Evolutionary conservation across 352 stramenopile genomes (phyloP), one percentile per base, ranked within the genome.

Genomic region (Globisporangium yorkense): DNA sequence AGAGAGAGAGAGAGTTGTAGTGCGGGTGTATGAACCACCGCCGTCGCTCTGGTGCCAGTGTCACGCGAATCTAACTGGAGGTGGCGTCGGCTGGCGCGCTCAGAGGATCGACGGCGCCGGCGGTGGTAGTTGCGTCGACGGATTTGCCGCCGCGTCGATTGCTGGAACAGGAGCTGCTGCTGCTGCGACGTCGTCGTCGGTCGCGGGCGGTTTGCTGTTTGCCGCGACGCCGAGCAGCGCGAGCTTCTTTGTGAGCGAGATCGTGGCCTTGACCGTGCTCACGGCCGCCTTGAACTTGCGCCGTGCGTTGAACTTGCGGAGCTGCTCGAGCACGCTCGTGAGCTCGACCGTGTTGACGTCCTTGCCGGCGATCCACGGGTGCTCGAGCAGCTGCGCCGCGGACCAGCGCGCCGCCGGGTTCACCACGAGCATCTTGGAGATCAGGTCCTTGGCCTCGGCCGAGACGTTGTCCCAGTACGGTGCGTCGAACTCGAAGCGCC

Each of bases 281-380:
- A 98, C 84, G 2, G 91, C 91, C 33, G 87, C 88, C 68, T 96
- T 96, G 72, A 98, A 96, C 71, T 97, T 97, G 48, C 93, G 83
- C 43, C 93, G 95, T 29, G 89, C 93, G 67, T 97, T 97, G 74
- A 96, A 98, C 60, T 88, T 91, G 65, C 84, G 89, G 62, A 98
- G 76, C 59, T 97, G 74, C 44, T 82, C 67, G 55, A 98, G 74
- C 57, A 93, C 96, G 5, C 72, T 87, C 45, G 82, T 93, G 46
- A 98, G 68, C 52, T 84, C 78, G 53, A 94, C 77, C 33, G 81
- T 76, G 64, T 80, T 80, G 16, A 87, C 65, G 54, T 83, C 50
- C 41, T 70, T 52, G 56, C 78, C 80, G 61, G 80, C 69, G 66
- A 98, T 96, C 95, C 95, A 98, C 63, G 76, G 78, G 68, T 98